Evolutionary conservation across 139 green algal species (phyloP).

Genomic region (Choricystis sp.): DNA sequence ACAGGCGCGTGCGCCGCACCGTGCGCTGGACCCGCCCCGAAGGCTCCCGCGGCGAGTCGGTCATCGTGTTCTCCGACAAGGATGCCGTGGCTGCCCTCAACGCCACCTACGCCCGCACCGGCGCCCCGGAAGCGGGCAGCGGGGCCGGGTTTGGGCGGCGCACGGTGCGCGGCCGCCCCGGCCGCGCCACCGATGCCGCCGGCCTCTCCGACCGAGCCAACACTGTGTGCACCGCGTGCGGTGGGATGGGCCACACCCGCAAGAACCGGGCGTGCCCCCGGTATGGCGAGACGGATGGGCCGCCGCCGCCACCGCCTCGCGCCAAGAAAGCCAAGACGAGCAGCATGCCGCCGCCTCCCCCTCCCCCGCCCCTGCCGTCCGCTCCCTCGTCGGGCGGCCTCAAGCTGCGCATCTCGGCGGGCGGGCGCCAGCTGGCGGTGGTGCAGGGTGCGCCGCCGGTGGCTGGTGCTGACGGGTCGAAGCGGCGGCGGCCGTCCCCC

Average conservation of each 20-base stretch:
- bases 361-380: no score
- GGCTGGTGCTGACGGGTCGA: no score
- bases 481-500: no score
- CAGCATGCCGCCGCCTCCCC: no score
- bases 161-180: constrained; percentile 3
- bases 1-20: constrained; percentile 20
- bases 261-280: constrained; percentile 12
- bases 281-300: constrained; percentile 4
- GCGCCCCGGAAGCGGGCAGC: no score
- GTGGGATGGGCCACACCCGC: constrained; percentile 8
- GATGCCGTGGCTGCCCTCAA: constrained; percentile 21
- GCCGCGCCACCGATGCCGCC: not conserved
- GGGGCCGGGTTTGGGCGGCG: constrained; percentile 5
- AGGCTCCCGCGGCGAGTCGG: not conserved
- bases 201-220: not conserved
- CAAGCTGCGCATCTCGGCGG: not conserved
- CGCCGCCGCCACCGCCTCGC: no score
- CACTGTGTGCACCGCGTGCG: constrained; percentile 3
- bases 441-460: no score
- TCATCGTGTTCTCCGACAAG: constrained; percentile 11
- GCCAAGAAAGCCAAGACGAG: no score
- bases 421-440: no score
- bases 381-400: not conserved
- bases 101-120: constrained; percentile 14
- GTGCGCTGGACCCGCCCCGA: constrained; percentile 9